A percentile compares a stretch with the other conserved stretches of the same genome.
Conservation (phyloP, 177 flowering plant species). For the Vitis hybrid region DNA sequence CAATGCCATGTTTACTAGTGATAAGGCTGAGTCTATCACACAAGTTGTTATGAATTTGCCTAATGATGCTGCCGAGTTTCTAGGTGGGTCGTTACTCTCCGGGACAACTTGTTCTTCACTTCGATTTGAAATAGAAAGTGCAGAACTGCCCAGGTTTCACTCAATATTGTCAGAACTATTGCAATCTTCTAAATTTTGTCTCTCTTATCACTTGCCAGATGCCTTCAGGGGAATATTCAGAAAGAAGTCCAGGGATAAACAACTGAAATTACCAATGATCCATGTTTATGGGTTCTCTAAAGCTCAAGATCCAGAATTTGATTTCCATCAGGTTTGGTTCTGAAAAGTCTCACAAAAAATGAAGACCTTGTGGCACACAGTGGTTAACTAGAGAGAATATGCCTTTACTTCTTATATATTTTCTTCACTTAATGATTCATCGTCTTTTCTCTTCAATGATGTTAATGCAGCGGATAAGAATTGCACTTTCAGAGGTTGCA, state of each 20-base stretch:
- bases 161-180: neutral
- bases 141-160: too few species aligned
- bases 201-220: constrained; percentile 71
- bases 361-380: neutral
- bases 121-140: too few species aligned
- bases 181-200: neutral
- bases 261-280: constrained; percentile 56
- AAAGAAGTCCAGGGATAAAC: constrained; percentile 26
- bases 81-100: constrained; percentile 45
- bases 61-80: constrained; percentile 76
- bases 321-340: constrained; percentile 69
- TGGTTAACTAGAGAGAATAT: too few species aligned
- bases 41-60: constrained; percentile 98
- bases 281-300: constrained; percentile 96
- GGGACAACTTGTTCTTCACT: too few species aligned
- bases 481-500: constrained; percentile 56
- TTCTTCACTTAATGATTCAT: neutral
- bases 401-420: neutral
- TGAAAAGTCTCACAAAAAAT: neutral
- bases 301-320: constrained; percentile 87
- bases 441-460: neutral
- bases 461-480: constrained; percentile 67
- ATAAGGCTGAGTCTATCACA: constrained; percentile 57
- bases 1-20: constrained; percentile 55
- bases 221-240: constrained; percentile 71